These are phyloP conservation scores for Colletotrichum tabaci DNA, from an alignment of 2,329 filamentous ascomycete genomes.

Conservation along the genomic window DNA sequence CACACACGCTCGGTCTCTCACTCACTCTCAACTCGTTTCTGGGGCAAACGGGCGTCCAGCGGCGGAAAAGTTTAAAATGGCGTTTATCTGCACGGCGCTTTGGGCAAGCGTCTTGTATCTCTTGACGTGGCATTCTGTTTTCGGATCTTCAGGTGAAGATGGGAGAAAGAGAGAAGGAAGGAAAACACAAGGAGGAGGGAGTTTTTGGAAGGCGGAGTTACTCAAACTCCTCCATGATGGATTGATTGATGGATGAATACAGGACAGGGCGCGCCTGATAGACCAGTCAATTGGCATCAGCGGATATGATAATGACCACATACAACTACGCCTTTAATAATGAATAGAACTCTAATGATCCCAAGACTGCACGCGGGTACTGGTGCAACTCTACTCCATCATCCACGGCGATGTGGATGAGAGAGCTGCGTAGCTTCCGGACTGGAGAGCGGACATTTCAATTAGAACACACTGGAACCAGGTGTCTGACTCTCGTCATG, in stretches of 20 bases:
- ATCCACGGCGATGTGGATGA: neutral
- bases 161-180: neutral
- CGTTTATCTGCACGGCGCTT: slow-evolving; percentile 32
- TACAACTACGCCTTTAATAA: slow-evolving; percentile 10
- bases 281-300: neutral
- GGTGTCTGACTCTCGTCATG: neutral
- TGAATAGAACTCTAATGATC: neutral
- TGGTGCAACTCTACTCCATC: neutral
- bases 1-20: neutral
- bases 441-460: neutral
- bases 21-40: neutral
- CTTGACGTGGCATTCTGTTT: slow-evolving; percentile 24
- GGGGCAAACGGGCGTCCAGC: slow-evolving; percentile 4
- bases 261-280: slow-evolving; percentile 11
- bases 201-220: neutral
- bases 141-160: slow-evolving; percentile 25
- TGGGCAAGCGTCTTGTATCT: slow-evolving; percentile 35
- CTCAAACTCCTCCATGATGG: neutral
- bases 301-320: slow-evolving; percentile 20
- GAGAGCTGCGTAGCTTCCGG: neutral
- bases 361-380: neutral
- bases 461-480: neutral
- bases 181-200: neutral
- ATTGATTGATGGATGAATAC: neutral
- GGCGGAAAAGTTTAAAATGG: slow-evolving; percentile 34